These are phyloP conservation scores for Luffa aegyptiaca DNA, from an alignment of 306 rosid species.

Conservation along the genomic window DNA sequence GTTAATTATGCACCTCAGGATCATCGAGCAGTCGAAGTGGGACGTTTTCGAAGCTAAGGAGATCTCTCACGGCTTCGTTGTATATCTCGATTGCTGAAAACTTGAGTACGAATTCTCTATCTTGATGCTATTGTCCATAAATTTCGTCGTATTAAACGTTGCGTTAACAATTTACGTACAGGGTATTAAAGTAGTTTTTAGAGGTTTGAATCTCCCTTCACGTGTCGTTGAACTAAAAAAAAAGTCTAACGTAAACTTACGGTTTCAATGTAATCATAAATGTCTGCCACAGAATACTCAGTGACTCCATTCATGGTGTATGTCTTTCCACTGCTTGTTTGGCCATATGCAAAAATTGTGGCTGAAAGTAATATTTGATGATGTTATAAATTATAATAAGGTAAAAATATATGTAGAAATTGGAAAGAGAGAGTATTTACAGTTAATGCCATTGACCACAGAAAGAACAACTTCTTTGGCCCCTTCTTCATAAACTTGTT, in stretches of 20 bases:
- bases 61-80: constrained; percentile 84
- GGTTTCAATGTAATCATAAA: constrained; percentile 49
- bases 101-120: constrained; percentile 54
- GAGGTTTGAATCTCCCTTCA: too few species aligned
- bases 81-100: constrained; percentile 94
- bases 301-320: constrained; percentile 86
- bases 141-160: neutral
- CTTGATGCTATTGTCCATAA: constrained; percentile 45
- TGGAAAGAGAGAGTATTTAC: constrained; percentile 36
- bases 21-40: constrained; percentile 79
- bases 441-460: constrained; percentile 72
- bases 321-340: constrained; percentile 97
- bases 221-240: too few species aligned
- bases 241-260: constrained; percentile 16
- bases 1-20: constrained; percentile 53
- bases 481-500: constrained; percentile 65
- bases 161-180: neutral
- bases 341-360: constrained; percentile 87
- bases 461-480: constrained; percentile 79
- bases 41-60: constrained; percentile 36
- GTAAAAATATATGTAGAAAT: neutral
- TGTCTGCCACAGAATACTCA: constrained; percentile 53
- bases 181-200: neutral
- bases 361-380: constrained; percentile 26
- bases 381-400: neutral